Evolutionary conservation across 2,329 filamentous ascomycete genomes (phyloP).

Genomic region (Ophiostoma populinum): DNA sequence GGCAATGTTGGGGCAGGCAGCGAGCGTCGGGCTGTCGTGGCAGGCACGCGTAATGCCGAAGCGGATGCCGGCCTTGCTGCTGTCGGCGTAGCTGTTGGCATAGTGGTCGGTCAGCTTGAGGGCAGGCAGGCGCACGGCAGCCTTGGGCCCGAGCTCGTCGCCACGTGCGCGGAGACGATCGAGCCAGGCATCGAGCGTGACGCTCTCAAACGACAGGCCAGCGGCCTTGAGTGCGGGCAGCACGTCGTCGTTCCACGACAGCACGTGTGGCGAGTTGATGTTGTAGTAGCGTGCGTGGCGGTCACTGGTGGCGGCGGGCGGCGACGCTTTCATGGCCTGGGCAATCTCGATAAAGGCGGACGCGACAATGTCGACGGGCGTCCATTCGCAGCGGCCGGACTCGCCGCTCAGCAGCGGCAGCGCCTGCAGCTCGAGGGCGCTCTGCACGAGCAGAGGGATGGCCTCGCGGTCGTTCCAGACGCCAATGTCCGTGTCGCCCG

Average conservation of each 20-base stretch:
- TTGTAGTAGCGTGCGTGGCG: conserved; percentile 23
- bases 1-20: conserved; percentile 5
- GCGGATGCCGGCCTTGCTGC: conserved; percentile 2
- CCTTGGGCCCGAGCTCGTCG: conserved; percentile 4
- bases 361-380: conserved; percentile 28
- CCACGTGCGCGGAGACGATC: conserved; percentile 4
- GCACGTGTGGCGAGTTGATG: conserved; percentile 27
- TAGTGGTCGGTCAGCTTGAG: conserved; percentile 11
- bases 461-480: conserved; percentile 35
- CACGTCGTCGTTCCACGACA: conserved; percentile 32
- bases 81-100: conserved; percentile 3
- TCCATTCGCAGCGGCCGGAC: conserved; percentile 20
- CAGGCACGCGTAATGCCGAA: conserved; percentile 6
- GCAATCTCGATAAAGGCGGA: conserved; percentile 21
- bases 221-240: conserved; percentile 27
- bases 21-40: conserved; percentile 6
- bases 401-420: conserved; percentile 27
- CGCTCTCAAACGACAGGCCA: conserved; percentile 26
- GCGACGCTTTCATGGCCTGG: conserved; percentile 3
- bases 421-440: conserved; percentile 23
- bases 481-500: conserved; percentile 27
- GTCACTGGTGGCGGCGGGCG: conserved; percentile 8
- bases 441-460: conserved; percentile 32
- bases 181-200: conserved; percentile 25
- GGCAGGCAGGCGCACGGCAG: conserved; percentile 6